Base-by-base conservation (phyloP, 805 yeast species). In the Blastobotrys robertii region DNA sequence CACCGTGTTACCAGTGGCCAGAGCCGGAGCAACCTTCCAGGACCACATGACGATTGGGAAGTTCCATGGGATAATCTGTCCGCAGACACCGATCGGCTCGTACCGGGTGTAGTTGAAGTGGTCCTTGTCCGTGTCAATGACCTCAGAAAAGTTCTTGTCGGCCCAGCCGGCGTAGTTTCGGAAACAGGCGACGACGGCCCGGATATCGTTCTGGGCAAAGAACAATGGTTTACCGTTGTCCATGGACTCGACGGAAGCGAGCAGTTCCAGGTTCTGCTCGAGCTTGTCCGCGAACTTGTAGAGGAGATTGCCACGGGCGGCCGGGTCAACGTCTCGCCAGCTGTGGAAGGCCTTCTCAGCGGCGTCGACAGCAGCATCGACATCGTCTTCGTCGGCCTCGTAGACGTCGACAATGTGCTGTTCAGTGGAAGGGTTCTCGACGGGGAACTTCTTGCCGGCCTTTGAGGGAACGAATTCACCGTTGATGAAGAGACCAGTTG, bases 401-500 rank as follows among this genome's bases (percentile, higher is more conserved):
- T 79, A 79, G 42, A 82, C 76, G 44, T 73, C 72, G 38, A 79
- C 68, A 48, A 82, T 72, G 46, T 69, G 71, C 56, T 80, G 83
- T 61, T 80, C 66, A 19, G 60, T 60, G 42, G 63, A 45, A 11
- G 50, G 58, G 47, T 52, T 53, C 42, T 72, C 72, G 11, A 70
- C 74, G 3, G 66, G 58, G 44, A 82, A 66, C n/a, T 78, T 74
- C 54, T 73, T 67, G 41, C 73, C 74, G 42, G 73, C 73, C 31
- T 65, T 63, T 7, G 84, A 72, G 39, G 67, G 55, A 44, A 80
- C 78, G 56, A 81, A 85, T 62, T 84, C 84, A 64, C 85, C 84
- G 69, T 85, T 81, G 62, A 88, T 85, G 72, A 84, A 88, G 53
- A 88, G 67, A 50, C 96, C 96, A 8, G 83, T 79, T 54, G 95